Base-by-base conservation (phyloP, 257 asterid species). In the Fraxinus americana region DNA sequence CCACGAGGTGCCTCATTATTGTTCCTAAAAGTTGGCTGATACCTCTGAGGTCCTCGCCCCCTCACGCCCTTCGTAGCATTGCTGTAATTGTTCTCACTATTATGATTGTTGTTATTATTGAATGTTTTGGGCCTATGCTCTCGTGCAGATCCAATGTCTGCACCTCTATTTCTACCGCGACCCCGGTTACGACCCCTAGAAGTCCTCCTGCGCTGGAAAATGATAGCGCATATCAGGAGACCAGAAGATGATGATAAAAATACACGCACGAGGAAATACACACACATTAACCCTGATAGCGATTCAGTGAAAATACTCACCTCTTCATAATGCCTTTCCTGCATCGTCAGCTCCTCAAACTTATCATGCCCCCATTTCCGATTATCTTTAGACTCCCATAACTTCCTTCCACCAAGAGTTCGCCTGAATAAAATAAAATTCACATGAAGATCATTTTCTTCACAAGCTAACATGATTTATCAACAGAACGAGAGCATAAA, bases 311-410 rank as follows among this genome's bases (percentile, higher is more conserved):
- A 21, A 71, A 81, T 63, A 79, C 27, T 85, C 85, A 95, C 99
- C 92, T 86, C 93, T 5, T 87, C 97, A 80, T 85, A 83, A 65
- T 80, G 85, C 83, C 90, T 87, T 81, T 91, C 97, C 69, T 89
- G 95, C 71, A 82, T 52, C 69, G 88, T 88, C 85, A 91, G 82
- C 87, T 95, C 99, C 82, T 95, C 99, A 82, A 89, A 95, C 89
- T 95, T 95, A 90, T 95, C 99, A 80, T 95, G 99, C 65, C 99
- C 99, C 99, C 99, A 95, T 89, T 95, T 95, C 84, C 89, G 86
- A 43, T 91, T 96, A 89, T 94, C 99, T 86, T 86, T 92, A 30
- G 96, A 90, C 76, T 94, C 99, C 99, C 99, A 94, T 80, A 93
- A 84, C 84, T 85, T 90, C 77, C 94, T 91, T 78, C 97, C 97